phyloP scores from a whole-genome alignment of 139 green algal genomes.

The Monoraphidium neglectum region DNA sequence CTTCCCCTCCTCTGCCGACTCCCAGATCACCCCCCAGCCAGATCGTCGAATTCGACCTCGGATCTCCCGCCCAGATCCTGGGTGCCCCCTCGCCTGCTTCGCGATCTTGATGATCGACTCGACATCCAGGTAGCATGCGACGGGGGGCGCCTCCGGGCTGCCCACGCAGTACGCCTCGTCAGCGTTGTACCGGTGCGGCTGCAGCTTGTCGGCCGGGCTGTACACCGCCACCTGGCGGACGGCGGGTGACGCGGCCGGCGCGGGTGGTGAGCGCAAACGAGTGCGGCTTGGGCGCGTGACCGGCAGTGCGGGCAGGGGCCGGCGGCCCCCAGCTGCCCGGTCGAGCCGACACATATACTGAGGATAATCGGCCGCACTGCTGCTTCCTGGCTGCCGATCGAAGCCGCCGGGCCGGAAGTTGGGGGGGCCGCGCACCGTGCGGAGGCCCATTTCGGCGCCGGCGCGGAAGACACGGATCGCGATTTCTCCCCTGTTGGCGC shows the following conservation, averaged over 20 bases:
- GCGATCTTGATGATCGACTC: constrained; percentile 71
- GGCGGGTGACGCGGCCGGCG: too few relatives aligned
- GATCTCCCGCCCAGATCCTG: too few relatives aligned
- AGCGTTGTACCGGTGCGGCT: constrained; percentile 92
- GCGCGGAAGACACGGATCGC: constrained; percentile 95
- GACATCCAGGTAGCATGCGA: constrained; percentile 88
- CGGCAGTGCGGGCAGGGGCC: too few relatives aligned
- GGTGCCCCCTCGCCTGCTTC: constrained; percentile 54
- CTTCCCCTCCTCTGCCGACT: neutral
- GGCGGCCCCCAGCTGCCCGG: too few relatives aligned
- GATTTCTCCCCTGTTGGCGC: constrained; percentile 96
- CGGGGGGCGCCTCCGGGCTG: constrained; percentile 64
- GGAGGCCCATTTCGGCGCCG: constrained; percentile 86
- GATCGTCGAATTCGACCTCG: too few relatives aligned
- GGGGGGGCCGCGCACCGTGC: constrained; percentile 56
- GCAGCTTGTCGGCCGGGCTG: constrained; percentile 78
- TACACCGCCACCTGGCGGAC: constrained; percentile 88
- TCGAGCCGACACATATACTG: too few relatives aligned
- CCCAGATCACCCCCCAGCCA: too few relatives aligned
- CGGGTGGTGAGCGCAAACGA: too few relatives aligned
- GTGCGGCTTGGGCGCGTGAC: too few relatives aligned
- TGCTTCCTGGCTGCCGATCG: too few relatives aligned
- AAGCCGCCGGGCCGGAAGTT: too few relatives aligned
- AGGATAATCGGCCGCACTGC: too few relatives aligned
- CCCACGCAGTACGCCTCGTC: constrained; percentile 91